Evolutionary conservation across 2,329 filamentous ascomycete genomes (phyloP).

Genomic region (Fusarium domesticum): DNA sequence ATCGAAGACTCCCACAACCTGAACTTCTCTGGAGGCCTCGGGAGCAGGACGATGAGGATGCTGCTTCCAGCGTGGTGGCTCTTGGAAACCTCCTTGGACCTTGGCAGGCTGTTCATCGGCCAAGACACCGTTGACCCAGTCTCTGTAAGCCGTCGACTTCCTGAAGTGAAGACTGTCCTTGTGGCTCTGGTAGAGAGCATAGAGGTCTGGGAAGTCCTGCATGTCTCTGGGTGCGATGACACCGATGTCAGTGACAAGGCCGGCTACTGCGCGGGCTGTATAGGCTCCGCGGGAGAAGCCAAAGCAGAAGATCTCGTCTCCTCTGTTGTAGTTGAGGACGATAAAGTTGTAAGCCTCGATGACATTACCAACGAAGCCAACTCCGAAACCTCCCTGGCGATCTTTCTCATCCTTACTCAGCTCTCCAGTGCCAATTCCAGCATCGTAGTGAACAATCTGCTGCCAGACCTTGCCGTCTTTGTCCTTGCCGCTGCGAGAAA

Average conservation of each 20-base stretch:
- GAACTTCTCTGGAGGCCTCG: constrained; percentile 19
- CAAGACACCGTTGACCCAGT: constrained; percentile 24
- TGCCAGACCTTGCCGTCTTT: constrained; percentile 30
- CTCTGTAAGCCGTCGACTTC: constrained; percentile 22
- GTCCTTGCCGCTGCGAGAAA: constrained; percentile 24
- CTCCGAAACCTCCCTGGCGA: constrained; percentile 25
- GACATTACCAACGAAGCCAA: constrained; percentile 32
- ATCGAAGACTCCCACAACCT: constrained; percentile 27
- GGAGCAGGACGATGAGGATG: constrained; percentile 23
- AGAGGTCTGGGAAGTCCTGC: constrained; percentile 27
- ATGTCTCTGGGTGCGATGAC: constrained; percentile 26
- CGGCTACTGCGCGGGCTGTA: constrained; percentile 36
- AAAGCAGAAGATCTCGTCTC: constrained; percentile 35
- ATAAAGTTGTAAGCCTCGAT: constrained; percentile 38
- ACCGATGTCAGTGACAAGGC: constrained; percentile 29
- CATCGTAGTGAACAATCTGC: constrained; percentile 39
- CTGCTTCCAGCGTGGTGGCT: constrained; percentile 14
- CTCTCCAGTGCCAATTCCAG: constrained; percentile 32
- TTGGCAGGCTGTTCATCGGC: constrained; percentile 10
- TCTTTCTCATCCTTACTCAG: constrained; percentile 14
- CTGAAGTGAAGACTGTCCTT: constrained; percentile 18
- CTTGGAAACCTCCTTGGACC: constrained; percentile 5
- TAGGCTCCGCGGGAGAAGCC: constrained; percentile 39
- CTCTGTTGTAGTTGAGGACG: constrained; percentile 33
- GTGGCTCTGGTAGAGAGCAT: constrained; percentile 25